Percentiles rank a stretch among this genome's conserved stretches.
These are phyloP conservation scores for Saccharomyces hybrid DNA, from an alignment of 1,139 yeast species.

Conservation along the genomic window DNA sequence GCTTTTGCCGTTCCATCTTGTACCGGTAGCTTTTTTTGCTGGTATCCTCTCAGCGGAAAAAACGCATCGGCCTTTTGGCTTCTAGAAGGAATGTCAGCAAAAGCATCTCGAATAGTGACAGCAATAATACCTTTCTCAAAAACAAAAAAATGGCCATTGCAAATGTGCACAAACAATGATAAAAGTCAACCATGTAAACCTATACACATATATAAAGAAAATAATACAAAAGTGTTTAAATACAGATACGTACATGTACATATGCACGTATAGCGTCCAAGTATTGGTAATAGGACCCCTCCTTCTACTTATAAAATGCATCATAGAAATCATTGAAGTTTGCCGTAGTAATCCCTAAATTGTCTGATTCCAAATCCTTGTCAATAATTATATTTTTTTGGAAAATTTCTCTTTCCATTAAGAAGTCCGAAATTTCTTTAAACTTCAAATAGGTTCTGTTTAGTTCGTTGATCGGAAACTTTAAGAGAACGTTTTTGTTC, in stretches of 20 bases:
- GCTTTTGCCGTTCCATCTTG: background rate
- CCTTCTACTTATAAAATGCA: background rate
- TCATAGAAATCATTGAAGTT: conserved; percentile 1
- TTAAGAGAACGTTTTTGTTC: background rate
- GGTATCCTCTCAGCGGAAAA: background rate
- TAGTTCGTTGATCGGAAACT: background rate
- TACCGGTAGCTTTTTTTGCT: background rate
- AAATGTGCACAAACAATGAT: background rate
- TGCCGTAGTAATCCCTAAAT: background rate
- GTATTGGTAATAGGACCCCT: background rate
- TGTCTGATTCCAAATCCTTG: background rate
- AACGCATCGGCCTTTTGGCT: background rate
- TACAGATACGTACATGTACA: conserved; percentile 1
- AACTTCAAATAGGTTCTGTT: background rate
- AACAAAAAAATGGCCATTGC: background rate
- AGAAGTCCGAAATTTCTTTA: background rate
- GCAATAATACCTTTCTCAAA: background rate
- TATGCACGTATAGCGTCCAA: conserved; percentile 3
- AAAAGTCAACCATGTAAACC: background rate
- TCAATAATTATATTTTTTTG: background rate
- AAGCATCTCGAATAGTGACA: background rate
- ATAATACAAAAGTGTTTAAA: background rate
- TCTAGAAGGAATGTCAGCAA: background rate
- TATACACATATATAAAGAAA: background rate
- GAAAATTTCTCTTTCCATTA: background rate